Conservation (phyloP, 257 asterid species). For the Primulina huaijiensis region DNA sequence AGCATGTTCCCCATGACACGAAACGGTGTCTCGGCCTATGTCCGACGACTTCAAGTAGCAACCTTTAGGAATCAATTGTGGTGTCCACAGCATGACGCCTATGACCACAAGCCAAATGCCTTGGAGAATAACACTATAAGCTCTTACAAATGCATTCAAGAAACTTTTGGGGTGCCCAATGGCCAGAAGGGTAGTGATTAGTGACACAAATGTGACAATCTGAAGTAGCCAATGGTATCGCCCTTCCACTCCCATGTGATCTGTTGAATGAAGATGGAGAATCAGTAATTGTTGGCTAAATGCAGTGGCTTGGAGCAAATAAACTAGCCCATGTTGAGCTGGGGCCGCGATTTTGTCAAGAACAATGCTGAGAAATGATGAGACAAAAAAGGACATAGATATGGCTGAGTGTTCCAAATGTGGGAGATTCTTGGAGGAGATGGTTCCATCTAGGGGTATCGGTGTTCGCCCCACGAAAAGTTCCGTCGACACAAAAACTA, state of each 20-base stretch:
- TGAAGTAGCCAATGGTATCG: slow-evolving; percentile 81
- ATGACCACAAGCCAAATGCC: slow-evolving; percentile 75
- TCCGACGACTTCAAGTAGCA: slow-evolving; percentile 45
- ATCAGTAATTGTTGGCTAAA: slow-evolving; percentile 69
- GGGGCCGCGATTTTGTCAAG: slow-evolving; percentile 44
- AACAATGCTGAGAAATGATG: slow-evolving; percentile 49
- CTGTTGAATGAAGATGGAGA: slow-evolving; percentile 75
- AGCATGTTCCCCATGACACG: slow-evolving; percentile 51
- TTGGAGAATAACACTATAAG: slow-evolving; percentile 50
- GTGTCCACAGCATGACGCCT: slow-evolving; percentile 81
- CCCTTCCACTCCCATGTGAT: slow-evolving; percentile 81
- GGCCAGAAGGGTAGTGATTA: slow-evolving; percentile 46
- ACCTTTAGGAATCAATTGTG: slow-evolving; percentile 45
- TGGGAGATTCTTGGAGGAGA: slow-evolving; percentile 52
- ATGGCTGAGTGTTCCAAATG: slow-evolving; percentile 79
- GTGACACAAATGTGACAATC: slow-evolving; percentile 40
- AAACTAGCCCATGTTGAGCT: slow-evolving; percentile 41
- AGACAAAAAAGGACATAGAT: slow-evolving; percentile 55
- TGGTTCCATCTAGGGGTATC: slow-evolving; percentile 42
- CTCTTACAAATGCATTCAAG: slow-evolving; percentile 54
- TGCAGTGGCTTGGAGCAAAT: slow-evolving; percentile 57
- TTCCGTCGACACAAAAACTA: slow-evolving; percentile 46
- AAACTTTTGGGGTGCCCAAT: slow-evolving; percentile 47
- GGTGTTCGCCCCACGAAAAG: slow-evolving; percentile 43
- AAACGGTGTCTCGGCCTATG: slow-evolving; percentile 40